Evolutionary conservation across 805 yeast genomes (phyloP), one percentile per base, ranked within the genome.

Genomic region (Barnettozyma siamensis): DNA sequence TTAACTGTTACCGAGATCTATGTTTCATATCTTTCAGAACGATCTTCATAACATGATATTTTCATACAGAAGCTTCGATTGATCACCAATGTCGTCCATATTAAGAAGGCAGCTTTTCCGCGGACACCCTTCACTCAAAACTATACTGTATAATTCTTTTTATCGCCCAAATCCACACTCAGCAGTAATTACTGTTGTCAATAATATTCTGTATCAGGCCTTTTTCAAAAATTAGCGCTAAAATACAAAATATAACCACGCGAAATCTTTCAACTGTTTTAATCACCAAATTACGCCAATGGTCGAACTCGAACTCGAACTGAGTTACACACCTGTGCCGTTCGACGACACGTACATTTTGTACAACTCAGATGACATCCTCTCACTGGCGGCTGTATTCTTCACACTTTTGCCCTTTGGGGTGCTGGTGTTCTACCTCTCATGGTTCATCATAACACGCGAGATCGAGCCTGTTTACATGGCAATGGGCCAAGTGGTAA

Each of bases 271-370:
- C 30, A n/a, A 7, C 30, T 11, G 7, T n/a, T 28, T n/a, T 15
- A 28, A 13, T n/a, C 19, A n/a, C n/a, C 31, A 29, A 8, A 16
- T 11, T 15, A 16, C 31, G 15, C 19, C 20, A 7, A 41, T 41
- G 44, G 6, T n/a, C n/a, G n/a, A n/a, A n/a, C n/a, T n/a, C n/a
- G n/a, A 38, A n/a, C 23, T 37, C 8, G 17, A 31, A 2, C 35
- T 51, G 21, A 31, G 35, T 21, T 47, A 51, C 37, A 48, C 54
- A 5, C 61, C 68, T 4, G 59, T 68, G 3, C 91, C 95, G 0
- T 83, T 88, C 56, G 96, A 88, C 57, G 88, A 86, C 55, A 88
- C 97, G 0, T 83, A 83, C 55, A 84, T 91, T 16, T 65, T 86
- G 18, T 91, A 88, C 55, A 81, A 83, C 49, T 82, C 88, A 7